A percentile compares a stretch with the other conserved stretches of the same genome.
phyloP scores from a whole-genome alignment of 2,329 filamentous ascomycete species.

The Canariomyces notabilis region DNA sequence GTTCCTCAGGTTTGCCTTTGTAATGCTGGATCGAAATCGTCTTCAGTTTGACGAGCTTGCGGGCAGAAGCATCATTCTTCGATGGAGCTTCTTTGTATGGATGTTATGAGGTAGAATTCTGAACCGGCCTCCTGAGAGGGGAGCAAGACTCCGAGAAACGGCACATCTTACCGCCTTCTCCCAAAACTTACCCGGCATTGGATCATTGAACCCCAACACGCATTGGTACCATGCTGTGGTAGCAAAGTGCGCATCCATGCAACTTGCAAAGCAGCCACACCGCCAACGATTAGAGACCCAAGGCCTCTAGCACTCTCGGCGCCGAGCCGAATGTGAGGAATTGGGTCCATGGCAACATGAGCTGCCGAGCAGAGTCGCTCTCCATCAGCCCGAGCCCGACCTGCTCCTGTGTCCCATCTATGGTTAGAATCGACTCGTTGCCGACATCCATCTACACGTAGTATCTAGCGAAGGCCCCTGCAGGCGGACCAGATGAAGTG shows the following conservation, averaged over 20 bases:
- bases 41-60: too few relatives aligned
- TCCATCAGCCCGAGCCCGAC: neutral
- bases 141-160: neutral
- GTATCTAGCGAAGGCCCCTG: conserved; percentile 12
- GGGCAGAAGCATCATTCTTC: too few relatives aligned
- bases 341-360: neutral
- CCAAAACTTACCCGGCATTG: neutral
- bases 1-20: too few relatives aligned
- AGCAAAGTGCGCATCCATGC: neutral
- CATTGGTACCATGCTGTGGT: too few relatives aligned
- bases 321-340: neutral
- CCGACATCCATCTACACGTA: neutral
- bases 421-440: neutral
- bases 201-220: too few relatives aligned
- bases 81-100: too few relatives aligned
- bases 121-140: too few relatives aligned
- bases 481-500: conserved; percentile 12
- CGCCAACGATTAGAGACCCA: neutral
- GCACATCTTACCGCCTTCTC: neutral
- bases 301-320: neutral
- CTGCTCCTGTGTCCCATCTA: neutral
- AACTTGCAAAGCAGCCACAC: neutral
- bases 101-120: too few relatives aligned
- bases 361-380: neutral
- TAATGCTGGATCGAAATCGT: too few relatives aligned